These are phyloP conservation scores for Mikania micrantha DNA, from an alignment of 129 eudicot genomes.

Conservation along the genomic window DNA sequence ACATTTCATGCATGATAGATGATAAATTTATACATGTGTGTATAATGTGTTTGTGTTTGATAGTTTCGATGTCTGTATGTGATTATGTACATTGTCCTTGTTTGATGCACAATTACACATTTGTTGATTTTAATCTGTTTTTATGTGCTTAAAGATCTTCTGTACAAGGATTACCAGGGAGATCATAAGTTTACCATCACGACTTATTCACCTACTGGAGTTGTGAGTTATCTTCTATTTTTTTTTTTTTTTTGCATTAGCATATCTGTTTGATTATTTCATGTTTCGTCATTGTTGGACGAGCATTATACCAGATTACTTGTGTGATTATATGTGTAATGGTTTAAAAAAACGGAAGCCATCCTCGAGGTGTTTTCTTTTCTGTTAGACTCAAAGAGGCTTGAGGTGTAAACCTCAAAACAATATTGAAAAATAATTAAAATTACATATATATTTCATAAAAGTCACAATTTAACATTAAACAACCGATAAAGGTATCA, in stretches of 20 bases:
- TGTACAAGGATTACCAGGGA: conserved; percentile 67
- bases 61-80: neutral
- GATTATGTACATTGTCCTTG: neutral
- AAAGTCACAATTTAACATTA: too few species aligned
- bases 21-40: too few species aligned
- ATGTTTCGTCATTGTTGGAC: neutral
- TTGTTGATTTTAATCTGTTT: neutral
- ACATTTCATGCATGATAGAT: neutral
- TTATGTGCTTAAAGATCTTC: conserved; percentile 44
- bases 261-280: conserved; percentile 16
- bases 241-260: neutral
- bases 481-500: too few species aligned
- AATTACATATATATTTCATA: too few species aligned
- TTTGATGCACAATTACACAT: neutral
- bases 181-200: conserved; percentile 87
- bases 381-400: too few species aligned
- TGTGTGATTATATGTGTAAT: neutral
- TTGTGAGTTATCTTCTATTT: conserved; percentile 50
- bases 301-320: neutral
- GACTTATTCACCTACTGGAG: conserved; percentile 79
- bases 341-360: too few species aligned
- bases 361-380: too few species aligned
- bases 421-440: too few species aligned
- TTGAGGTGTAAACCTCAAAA: too few species aligned
- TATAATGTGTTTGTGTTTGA: neutral